Percentiles rank a stretch among this genome's conserved stretches.
Conservation (phyloP, 1,284 basidiomycete species). For the Sporisorium reilianum region DNA sequence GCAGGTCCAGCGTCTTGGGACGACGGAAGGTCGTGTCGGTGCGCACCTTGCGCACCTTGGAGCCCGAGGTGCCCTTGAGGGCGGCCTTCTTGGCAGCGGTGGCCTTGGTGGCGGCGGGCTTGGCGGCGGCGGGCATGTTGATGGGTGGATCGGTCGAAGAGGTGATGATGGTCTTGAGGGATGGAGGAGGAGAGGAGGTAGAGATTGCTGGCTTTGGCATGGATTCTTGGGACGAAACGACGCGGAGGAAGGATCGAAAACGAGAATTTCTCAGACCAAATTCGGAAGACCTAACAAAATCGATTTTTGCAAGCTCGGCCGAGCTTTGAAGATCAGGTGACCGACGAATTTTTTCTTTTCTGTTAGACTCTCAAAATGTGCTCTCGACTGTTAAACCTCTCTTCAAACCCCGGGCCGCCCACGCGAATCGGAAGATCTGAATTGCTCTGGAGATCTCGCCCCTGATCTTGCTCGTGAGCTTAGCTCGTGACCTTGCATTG, state of each 20-base stretch:
- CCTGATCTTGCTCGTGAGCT: not conserved
- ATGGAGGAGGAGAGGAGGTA: slow-evolving; percentile 6
- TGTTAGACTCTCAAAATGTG: not conserved
- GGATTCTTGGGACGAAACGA: not conserved
- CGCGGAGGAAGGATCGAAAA: not conserved
- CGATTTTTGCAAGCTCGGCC: not conserved
- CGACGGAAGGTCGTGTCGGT: slow-evolving; percentile 93
- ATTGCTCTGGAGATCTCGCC: too few species aligned
- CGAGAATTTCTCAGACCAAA: not conserved
- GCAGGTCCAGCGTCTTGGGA: slow-evolving; percentile 90
- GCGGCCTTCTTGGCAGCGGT: slow-evolving; percentile 96
- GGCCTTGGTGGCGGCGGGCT: slow-evolving; percentile 75
- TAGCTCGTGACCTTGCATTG: slow-evolving; percentile 3
- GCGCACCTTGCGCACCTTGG: slow-evolving; percentile 84
- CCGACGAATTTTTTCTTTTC: not conserved
- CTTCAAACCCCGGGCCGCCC: too few species aligned
- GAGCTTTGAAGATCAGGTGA: not conserved
- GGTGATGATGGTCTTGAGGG: slow-evolving; percentile 21
- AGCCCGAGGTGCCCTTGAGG: slow-evolving; percentile 84
- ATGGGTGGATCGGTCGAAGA: slow-evolving; percentile 11
- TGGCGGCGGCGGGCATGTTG: slow-evolving; percentile 35
- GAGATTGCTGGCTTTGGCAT: not conserved
- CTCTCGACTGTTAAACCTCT: too few species aligned
- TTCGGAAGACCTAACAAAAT: not conserved
- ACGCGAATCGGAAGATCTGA: too few species aligned